These are phyloP conservation scores for Tricholoma flavovirens DNA, from an alignment of 768 basidiomycete genomes.

Conservation along the genomic window DNA sequence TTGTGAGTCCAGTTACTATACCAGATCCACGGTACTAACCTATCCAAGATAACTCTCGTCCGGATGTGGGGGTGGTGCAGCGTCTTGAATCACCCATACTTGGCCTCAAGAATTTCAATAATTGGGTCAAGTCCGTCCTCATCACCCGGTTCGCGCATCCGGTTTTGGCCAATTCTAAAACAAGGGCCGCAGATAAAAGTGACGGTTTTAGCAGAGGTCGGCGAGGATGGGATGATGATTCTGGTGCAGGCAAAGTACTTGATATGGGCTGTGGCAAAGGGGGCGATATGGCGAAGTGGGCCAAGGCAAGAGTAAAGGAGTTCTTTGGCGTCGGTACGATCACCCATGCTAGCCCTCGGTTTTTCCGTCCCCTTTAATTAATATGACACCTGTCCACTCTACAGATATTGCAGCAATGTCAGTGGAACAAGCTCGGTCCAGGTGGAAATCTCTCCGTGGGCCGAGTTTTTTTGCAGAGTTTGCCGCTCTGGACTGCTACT, in stretches of 20 bases:
- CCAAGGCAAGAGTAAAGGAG: constrained; percentile 74
- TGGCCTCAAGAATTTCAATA: constrained; percentile 96
- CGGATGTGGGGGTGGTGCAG: constrained; percentile 82
- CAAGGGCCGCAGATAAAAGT: constrained; percentile 20
- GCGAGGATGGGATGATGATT: constrained; percentile 26
- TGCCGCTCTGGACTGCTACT: constrained; percentile 85
- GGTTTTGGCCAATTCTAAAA: constrained; percentile 39
- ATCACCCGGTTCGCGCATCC: constrained; percentile 87
- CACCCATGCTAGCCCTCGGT: constrained; percentile 1
- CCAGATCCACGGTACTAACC: constrained; percentile 1
- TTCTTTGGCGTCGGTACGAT: constrained; percentile 73
- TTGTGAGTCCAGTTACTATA: constrained; percentile 45
- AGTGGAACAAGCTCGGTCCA: constrained; percentile 76
- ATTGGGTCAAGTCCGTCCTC: constrained; percentile 98
- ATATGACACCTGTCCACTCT: neutral
- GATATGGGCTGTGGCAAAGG: constrained; percentile 99
- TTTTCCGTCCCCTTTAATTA: constrained; percentile 2
- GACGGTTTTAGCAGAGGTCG: constrained; percentile 17
- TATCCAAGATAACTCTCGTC: constrained; percentile 78
- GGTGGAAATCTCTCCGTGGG: constrained; percentile 50
- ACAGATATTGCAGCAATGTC: constrained; percentile 88
- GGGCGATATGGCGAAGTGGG: constrained; percentile 95
- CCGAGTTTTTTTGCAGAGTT: constrained; percentile 75
- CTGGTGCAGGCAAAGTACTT: constrained; percentile 66
- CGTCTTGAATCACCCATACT: constrained; percentile 91